A percentile compares a stretch with the other conserved stretches of the same genome.
phyloP scores from a whole-genome alignment of 495 filamentous ascomycete species.

The Rostrohypoxylon terebratum region DNA sequence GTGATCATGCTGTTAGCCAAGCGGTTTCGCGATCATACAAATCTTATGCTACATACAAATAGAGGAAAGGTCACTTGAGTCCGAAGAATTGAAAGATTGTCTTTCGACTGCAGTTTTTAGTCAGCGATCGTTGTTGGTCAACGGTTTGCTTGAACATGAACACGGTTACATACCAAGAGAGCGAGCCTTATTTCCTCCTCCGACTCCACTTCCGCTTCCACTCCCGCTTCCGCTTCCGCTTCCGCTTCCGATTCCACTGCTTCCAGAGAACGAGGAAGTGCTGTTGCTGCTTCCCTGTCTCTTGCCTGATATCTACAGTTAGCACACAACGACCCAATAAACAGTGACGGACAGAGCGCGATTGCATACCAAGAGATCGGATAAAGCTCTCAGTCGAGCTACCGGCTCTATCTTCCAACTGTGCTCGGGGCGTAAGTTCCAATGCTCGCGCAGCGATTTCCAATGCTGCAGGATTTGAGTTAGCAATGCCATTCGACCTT shows the following conservation, averaged over 20 bases:
- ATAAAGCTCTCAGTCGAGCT: conserved; percentile 23
- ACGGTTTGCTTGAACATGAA: not conserved
- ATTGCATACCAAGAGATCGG: conserved; percentile 15
- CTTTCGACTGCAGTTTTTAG: conserved; percentile 1
- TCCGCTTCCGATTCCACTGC: not conserved
- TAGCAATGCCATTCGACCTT: not conserved
- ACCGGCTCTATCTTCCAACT: not conserved
- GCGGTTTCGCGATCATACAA: not conserved
- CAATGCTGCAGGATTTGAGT: conserved; percentile 12
- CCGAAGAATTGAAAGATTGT: conserved; percentile 5
- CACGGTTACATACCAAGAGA: conserved; percentile 8
- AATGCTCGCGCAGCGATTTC: conserved; percentile 28
- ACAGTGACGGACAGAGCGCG: no score
- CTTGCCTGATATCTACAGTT: not conserved
- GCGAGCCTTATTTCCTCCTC: conserved; percentile 8
- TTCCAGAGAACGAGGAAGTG: not conserved
- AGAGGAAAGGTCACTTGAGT: conserved; percentile 8
- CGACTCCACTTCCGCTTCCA: not conserved
- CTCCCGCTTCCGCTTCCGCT: not conserved
- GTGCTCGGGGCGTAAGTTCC: conserved; percentile 13
- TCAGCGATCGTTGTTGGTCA: not conserved
- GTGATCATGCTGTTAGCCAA: not conserved
- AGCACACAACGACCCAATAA: not conserved
- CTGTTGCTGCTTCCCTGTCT: not conserved
- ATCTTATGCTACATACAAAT: conserved; percentile 1